A percentile compares a stretch with the other conserved stretches of the same genome.
Evolutionary conservation across 2,329 filamentous ascomycete genomes (phyloP).

Genomic region (Xylariales sp.): DNA sequence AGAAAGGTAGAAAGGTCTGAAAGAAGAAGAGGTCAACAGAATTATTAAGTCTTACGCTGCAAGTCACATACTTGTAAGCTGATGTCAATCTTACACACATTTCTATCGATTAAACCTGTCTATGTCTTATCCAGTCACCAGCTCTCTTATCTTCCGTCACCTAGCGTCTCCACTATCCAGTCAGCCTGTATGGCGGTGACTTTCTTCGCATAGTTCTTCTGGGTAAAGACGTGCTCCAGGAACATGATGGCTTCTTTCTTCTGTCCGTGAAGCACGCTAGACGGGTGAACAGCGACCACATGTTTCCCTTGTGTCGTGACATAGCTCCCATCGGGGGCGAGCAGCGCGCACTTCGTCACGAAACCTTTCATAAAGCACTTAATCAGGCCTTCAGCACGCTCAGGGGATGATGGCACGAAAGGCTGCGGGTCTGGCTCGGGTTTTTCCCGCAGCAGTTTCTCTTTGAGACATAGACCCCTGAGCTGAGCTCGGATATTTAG

Average conservation of each 20-base stretch:
- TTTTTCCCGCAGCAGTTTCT: conserved; percentile 42
- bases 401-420: conserved; percentile 50
- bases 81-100: no score
- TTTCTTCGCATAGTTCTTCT: conserved; percentile 63
- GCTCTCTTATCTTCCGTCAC: no score
- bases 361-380: conserved; percentile 62
- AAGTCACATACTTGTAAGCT: no score
- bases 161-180: conserved; percentile 5
- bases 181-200: conserved; percentile 41
- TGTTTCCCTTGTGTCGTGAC: conserved; percentile 57
- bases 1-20: no score
- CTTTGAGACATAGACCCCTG: conserved; percentile 48
- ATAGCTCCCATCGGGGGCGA: conserved; percentile 58
- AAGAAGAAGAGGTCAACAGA: no score
- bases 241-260: conserved; percentile 67
- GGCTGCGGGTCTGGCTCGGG: conserved; percentile 50
- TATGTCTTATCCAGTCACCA: no score
- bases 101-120: no score
- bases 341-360: conserved; percentile 53
- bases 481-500: conserved; percentile 59
- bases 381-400: conserved; percentile 48
- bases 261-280: conserved; percentile 57
- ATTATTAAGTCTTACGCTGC: no score
- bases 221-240: conserved; percentile 61
- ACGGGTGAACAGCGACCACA: conserved; percentile 57